These are phyloP conservation scores for Phyllosticta paracitricarpa DNA, from an alignment of 2,329 filamentous ascomycete genomes.

Conservation along the genomic window DNA sequence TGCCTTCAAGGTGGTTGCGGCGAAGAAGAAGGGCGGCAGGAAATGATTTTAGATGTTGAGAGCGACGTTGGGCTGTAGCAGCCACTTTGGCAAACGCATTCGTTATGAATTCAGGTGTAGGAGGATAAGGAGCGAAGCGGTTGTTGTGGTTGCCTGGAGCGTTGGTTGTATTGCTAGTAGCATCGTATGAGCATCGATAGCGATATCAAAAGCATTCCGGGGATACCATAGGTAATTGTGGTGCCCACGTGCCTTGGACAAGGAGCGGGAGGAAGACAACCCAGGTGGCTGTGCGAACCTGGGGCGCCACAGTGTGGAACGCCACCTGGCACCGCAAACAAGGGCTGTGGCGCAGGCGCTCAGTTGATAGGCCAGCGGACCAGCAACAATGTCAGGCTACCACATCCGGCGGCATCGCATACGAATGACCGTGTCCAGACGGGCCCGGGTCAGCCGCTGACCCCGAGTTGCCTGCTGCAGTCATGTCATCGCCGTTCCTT, in stretches of 20 bases:
- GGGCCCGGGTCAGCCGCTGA: background rate
- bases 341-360: background rate
- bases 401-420: background rate
- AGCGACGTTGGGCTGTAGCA: background rate
- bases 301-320: background rate
- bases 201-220: background rate
- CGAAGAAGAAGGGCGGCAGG: slow-evolving; percentile 71
- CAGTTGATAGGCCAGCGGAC: background rate
- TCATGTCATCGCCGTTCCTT: background rate
- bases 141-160: background rate
- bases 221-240: background rate
- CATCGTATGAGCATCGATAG: background rate
- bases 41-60: slow-evolving; percentile 15
- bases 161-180: background rate
- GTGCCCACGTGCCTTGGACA: too few relatives aligned
- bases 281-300: background rate
- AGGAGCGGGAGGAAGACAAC: too few relatives aligned
- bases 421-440: background rate
- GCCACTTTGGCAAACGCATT: too few relatives aligned
- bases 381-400: background rate
- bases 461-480: background rate
- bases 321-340: background rate
- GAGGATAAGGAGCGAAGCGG: background rate
- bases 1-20: slow-evolving; percentile 81
- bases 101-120: background rate